phyloP scores from a whole-genome alignment of 225 moss, liverwort and hornwort species.

The Neckera pumila region DNA sequence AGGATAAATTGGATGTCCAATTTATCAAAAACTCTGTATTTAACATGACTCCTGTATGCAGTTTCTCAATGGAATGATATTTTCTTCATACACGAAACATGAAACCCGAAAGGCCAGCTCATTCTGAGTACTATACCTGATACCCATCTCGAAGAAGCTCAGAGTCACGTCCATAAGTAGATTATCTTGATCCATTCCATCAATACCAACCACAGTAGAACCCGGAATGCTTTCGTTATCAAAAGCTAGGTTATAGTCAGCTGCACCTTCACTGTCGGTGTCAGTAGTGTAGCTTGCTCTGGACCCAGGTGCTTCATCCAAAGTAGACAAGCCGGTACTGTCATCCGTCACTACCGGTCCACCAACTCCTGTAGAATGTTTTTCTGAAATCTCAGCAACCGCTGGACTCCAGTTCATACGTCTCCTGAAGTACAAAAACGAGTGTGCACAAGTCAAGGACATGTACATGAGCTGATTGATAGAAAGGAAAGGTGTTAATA shows the following conservation, averaged over 20 bases:
- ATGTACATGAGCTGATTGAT: not conserved
- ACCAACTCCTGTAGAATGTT: conserved; percentile 2
- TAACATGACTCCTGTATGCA: not conserved
- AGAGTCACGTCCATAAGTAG: conserved; percentile 76
- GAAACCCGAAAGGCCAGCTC: not conserved
- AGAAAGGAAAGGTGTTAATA: not conserved
- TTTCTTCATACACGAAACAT: not conserved
- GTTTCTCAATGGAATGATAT: not conserved
- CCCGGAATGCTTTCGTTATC: conserved; percentile 51
- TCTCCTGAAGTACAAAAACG: conserved; percentile 12
- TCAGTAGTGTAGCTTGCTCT: conserved; percentile 23
- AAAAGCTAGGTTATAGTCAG: conserved; percentile 34
- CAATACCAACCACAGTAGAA: conserved; percentile 61
- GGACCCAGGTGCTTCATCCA: conserved; percentile 31
- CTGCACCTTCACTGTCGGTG: conserved; percentile 11
- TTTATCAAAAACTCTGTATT: not conserved
- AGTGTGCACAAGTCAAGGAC: not conserved
- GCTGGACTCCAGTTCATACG: not conserved
- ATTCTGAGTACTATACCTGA: conserved; percentile 31
- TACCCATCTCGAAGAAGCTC: conserved; percentile 82
- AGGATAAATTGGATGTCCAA: not conserved
- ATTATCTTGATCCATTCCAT: conserved; percentile 94
- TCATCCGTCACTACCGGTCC: conserved; percentile 3
- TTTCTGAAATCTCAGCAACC: conserved; percentile 10
- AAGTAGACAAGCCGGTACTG: conserved; percentile 5